Evolutionary conservation across 352 stramenopile genomes (phyloP).

Genomic region (Phytophthora sp.): DNA sequence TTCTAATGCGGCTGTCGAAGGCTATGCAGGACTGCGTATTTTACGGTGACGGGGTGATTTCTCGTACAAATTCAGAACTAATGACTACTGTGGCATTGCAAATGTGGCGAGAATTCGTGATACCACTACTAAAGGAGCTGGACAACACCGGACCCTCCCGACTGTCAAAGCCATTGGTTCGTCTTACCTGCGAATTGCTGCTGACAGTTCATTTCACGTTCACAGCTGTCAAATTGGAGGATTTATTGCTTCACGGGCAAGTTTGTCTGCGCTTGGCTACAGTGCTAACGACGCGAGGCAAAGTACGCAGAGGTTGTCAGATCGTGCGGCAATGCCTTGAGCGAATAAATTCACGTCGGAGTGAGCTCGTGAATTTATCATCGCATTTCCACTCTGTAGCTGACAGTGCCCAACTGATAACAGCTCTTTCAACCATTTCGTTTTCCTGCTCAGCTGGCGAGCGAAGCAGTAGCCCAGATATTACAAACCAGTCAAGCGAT

Average conservation of each 20-base stretch:
- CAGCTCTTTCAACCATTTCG: constrained; percentile 16
- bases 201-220: constrained; percentile 51
- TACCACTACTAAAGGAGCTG: constrained; percentile 38
- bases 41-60: constrained; percentile 22
- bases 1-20: constrained; percentile 20
- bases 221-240: constrained; percentile 49
- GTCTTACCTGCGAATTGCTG: constrained; percentile 37
- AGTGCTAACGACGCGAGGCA: constrained; percentile 36
- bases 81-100: constrained; percentile 37
- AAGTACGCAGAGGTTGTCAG: constrained; percentile 40
- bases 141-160: constrained; percentile 27
- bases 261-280: constrained; percentile 47
- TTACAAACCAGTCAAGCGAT: neutral
- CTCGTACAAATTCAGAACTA: constrained; percentile 37
- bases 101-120: constrained; percentile 47
- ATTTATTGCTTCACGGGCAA: constrained; percentile 54
- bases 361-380: constrained; percentile 34
- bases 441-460: constrained; percentile 49
- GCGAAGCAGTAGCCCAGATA: neutral
- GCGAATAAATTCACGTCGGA: constrained; percentile 44
- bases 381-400: constrained; percentile 41
- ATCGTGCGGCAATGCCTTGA: constrained; percentile 42
- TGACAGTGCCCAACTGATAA: neutral
- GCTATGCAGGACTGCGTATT: constrained; percentile 37
- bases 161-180: constrained; percentile 22